Percentiles rank a stretch among this genome's conserved stretches.
Evolutionary conservation across 176 grass and related monocot genomes (phyloP).

Genomic region (Ananas comosus): DNA sequence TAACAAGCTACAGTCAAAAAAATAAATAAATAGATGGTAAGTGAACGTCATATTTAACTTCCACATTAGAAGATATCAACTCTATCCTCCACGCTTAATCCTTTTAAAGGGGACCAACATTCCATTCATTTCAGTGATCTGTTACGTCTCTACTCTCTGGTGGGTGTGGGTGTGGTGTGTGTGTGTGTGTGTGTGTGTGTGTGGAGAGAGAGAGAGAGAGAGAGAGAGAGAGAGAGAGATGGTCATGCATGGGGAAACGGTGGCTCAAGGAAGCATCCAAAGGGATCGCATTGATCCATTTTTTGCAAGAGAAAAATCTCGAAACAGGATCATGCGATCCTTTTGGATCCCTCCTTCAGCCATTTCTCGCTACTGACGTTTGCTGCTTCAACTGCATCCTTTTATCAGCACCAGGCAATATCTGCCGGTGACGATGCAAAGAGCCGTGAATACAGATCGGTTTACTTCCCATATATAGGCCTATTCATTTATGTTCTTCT

Average conservation of each 20-base stretch:
- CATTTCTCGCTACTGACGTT: slow-evolving; percentile 1
- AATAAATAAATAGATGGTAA: no score
- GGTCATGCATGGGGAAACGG: not conserved
- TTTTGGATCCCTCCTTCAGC: slow-evolving; percentile 31
- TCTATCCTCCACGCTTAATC: no score
- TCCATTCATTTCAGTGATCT: not conserved
- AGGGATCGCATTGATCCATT: slow-evolving; percentile 40
- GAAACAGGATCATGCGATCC: slow-evolving; percentile 26
- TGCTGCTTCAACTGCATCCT: not conserved
- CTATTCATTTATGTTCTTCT: not conserved
- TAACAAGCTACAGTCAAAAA: no score
- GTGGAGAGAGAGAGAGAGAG: not conserved
- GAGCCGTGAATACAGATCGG: not conserved
- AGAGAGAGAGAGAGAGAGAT: not conserved
- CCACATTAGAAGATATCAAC: no score
- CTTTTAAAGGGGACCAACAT: not conserved
- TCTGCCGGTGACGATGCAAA: not conserved
- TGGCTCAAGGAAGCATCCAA: slow-evolving; percentile 33
- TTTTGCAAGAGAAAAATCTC: not conserved
- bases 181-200: no score
- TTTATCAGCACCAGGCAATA: not conserved
- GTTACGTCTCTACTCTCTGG: not conserved
- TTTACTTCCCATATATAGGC: not conserved
- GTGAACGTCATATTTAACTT: no score
- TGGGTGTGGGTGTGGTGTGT: no score